Conservation (phyloP, 306 rosid genomes). For the Vigna hirtella region DNA sequence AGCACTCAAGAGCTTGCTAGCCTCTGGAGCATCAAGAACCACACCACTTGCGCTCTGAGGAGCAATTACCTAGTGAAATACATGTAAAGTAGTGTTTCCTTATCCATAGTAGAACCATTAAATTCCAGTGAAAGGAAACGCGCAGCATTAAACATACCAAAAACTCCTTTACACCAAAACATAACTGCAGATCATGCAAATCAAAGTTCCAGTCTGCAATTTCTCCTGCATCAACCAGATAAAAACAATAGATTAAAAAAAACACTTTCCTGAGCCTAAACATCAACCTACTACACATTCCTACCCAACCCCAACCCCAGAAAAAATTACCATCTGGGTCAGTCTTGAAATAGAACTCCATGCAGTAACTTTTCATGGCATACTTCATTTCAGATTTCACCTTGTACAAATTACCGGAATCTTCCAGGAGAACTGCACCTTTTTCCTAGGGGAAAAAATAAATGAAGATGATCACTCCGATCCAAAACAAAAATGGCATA, state of each 20-base stretch:
- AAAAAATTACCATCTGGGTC: conserved; percentile 58
- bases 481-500: conserved; percentile 34
- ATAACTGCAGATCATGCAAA: conserved; percentile 82
- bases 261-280: conserved; percentile 28
- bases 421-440: conserved; percentile 70
- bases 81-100: conserved; percentile 36
- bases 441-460: conserved; percentile 60
- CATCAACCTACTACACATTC: conserved; percentile 14
- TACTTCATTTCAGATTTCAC: conserved; percentile 87
- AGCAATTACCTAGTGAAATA: conserved; percentile 75
- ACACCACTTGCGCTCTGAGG: conserved; percentile 99
- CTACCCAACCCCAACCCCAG: neutral
- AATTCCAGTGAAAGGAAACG: conserved; percentile 34
- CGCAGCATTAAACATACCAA: conserved; percentile 59
- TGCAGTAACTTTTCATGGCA: conserved; percentile 75
- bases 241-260: conserved; percentile 30
- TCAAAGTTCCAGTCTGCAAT: conserved; percentile 61
- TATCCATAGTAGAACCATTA: conserved; percentile 26
- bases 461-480: conserved; percentile 10
- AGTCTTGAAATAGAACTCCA: conserved; percentile 80
- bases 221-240: conserved; percentile 59
- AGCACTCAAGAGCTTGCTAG: conserved; percentile 97
- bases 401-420: conserved; percentile 67
- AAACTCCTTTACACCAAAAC: conserved; percentile 93
- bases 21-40: conserved; percentile 92